These are phyloP conservation scores for Xylaria sp. DNA, from an alignment of 2,329 filamentous ascomycete genomes.

Conservation along the genomic window DNA sequence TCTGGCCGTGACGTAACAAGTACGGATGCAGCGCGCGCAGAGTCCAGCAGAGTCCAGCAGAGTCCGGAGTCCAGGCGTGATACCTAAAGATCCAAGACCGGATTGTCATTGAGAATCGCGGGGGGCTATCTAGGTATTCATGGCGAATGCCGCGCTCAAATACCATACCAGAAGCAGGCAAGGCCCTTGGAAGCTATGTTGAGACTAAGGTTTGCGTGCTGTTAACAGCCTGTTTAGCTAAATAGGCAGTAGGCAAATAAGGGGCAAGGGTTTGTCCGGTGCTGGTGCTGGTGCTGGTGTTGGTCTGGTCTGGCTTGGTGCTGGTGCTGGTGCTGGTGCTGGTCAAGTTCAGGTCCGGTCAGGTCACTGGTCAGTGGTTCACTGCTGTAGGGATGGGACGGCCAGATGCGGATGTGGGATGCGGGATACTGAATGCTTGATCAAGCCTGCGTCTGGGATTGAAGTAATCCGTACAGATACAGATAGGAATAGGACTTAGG, in stretches of 20 bases:
- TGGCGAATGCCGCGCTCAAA: constrained; percentile 3
- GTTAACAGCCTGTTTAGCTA: constrained; percentile 1
- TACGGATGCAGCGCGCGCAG: constrained; percentile 22
- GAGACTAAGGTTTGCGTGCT: not conserved
- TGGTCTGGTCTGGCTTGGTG: too few relatives aligned
- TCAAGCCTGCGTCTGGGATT: too few relatives aligned
- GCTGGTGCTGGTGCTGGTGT: not conserved
- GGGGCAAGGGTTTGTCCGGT: constrained; percentile 8
- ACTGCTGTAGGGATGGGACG: not conserved
- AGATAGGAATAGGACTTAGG: not conserved
- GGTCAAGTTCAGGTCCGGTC: too few relatives aligned
- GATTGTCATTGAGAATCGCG: constrained; percentile 13
- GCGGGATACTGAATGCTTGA: not conserved
- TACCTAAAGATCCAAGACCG: constrained; percentile 17
- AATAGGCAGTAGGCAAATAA: constrained; percentile 8
- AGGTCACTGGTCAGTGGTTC: too few relatives aligned
- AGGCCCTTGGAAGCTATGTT: not conserved
- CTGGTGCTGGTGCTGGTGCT: too few relatives aligned
- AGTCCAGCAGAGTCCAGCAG: too few relatives aligned
- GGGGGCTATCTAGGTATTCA: constrained; percentile 7
- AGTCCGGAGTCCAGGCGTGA: too few relatives aligned
- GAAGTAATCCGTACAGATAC: too few relatives aligned
- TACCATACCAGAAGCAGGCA: constrained; percentile 2
- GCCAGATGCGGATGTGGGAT: not conserved
- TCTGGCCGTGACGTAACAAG: constrained; percentile 16